These are phyloP conservation scores for Samsoniella hepiali DNA, from an alignment of 2,329 filamentous ascomycete genomes.

Conservation along the genomic window DNA sequence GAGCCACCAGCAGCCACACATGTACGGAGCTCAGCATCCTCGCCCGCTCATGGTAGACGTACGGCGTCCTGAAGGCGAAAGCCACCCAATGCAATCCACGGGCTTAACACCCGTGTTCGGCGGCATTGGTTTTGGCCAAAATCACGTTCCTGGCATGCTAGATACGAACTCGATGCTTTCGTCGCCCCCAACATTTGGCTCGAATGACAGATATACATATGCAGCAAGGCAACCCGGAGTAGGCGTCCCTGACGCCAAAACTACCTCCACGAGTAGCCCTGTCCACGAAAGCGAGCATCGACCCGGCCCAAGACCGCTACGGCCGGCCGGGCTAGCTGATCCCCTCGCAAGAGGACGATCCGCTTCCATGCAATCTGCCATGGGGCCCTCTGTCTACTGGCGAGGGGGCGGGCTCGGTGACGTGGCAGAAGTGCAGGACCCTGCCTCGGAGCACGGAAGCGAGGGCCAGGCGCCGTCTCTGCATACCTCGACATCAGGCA, in stretches of 20 bases:
- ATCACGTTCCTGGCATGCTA: slow-evolving; percentile 46
- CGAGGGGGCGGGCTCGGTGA: slow-evolving; percentile 13
- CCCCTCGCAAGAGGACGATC: slow-evolving; percentile 55
- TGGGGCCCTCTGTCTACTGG: slow-evolving; percentile 61
- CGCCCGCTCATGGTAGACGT: slow-evolving; percentile 68
- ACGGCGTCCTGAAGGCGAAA: slow-evolving; percentile 57
- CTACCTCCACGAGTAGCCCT: slow-evolving; percentile 20
- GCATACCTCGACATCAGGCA: slow-evolving; percentile 10
- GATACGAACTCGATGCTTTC: slow-evolving; percentile 59
- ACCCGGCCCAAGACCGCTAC: slow-evolving; percentile 49
- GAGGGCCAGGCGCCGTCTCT: slow-evolving; percentile 6
- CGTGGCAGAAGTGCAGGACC: slow-evolving; percentile 5
- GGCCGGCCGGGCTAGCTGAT: slow-evolving; percentile 57
- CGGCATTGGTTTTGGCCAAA: slow-evolving; percentile 60
- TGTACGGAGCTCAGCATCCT: slow-evolving; percentile 59
- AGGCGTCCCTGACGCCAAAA: slow-evolving; percentile 31
- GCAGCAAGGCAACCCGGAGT: slow-evolving; percentile 37
- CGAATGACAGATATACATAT: slow-evolving; percentile 46
- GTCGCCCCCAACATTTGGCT: slow-evolving; percentile 37
- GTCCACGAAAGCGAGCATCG: slow-evolving; percentile 26
- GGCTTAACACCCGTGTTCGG: slow-evolving; percentile 66
- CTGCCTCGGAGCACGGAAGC: slow-evolving; percentile 12
- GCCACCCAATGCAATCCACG: slow-evolving; percentile 62
- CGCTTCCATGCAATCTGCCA: slow-evolving; percentile 56
- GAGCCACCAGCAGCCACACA: slow-evolving; percentile 30